These are phyloP conservation scores for Mercurialis annua DNA, from an alignment of 345 rosid species.

Conservation along the genomic window DNA sequence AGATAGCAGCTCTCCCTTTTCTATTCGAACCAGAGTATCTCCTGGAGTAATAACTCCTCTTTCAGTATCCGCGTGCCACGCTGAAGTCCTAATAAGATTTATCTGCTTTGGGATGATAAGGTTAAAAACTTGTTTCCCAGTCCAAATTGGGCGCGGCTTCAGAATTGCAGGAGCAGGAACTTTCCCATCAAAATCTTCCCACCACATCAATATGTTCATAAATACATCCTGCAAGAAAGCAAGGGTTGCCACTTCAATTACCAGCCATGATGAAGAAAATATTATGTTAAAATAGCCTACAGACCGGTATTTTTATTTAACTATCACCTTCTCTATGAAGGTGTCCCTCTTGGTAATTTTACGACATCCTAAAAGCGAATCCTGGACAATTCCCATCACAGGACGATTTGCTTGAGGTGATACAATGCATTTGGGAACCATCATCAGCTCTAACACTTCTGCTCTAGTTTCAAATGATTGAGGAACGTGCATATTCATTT, in stretches of 20 bases:
- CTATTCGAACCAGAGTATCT: constrained; percentile 91
- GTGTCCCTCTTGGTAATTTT: constrained; percentile 98
- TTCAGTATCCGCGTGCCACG: constrained; percentile 86
- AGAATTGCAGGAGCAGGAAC: constrained; percentile 90
- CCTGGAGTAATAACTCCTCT: constrained; percentile 82
- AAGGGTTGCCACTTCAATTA: neutral
- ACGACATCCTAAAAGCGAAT: constrained; percentile 92
- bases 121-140: constrained; percentile 96
- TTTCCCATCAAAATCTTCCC: constrained; percentile 99
- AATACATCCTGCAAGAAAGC: constrained; percentile 70
- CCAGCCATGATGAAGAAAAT: neutral
- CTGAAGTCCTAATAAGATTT: constrained; percentile 75
- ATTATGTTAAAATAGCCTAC: neutral
- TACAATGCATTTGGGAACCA: constrained; percentile 98
- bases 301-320: neutral
- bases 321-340: constrained; percentile 84
- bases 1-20: constrained; percentile 82
- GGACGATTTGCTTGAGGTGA: constrained; percentile 97
- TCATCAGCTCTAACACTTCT: constrained; percentile 94
- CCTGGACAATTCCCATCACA: constrained; percentile 99
- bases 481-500: constrained; percentile 99
- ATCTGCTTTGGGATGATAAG: constrained; percentile 98
- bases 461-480: constrained; percentile 97
- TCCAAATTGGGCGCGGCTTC: constrained; percentile 98
- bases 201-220: constrained; percentile 98